phyloP scores from a whole-genome alignment of 2,329 filamentous ascomycete genomes.

The Orbilia ellipsospora region DNA sequence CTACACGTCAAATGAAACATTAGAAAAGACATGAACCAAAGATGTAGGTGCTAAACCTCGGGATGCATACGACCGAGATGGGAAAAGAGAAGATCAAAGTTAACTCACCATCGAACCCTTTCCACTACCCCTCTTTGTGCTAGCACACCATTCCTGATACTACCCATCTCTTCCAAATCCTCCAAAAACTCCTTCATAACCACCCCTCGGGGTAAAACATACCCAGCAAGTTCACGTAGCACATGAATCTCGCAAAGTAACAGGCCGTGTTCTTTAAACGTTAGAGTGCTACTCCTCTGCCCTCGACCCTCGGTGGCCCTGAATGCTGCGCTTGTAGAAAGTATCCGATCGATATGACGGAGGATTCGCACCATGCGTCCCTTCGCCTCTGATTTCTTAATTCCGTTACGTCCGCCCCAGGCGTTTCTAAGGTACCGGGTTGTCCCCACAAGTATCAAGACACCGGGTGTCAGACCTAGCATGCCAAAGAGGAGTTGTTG shows the following conservation, averaged over 20 bases:
- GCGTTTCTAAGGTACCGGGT: constrained; percentile 75
- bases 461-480: constrained; percentile 88
- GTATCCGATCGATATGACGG: constrained; percentile 85
- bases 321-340: constrained; percentile 64
- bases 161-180: constrained; percentile 85
- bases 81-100: constrained; percentile 1
- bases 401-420: constrained; percentile 74
- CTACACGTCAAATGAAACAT: constrained; percentile 16
- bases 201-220: constrained; percentile 74
- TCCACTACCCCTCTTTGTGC: constrained; percentile 82
- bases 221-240: constrained; percentile 75
- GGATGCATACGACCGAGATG: background rate
- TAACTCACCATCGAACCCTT: constrained; percentile 86
- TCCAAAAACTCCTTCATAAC: constrained; percentile 87
- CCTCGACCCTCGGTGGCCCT: constrained; percentile 62
- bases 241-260: constrained; percentile 90
- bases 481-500: constrained; percentile 99
- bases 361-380: constrained; percentile 80
- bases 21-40: background rate
- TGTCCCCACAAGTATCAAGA: constrained; percentile 83
- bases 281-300: constrained; percentile 68
- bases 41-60: background rate
- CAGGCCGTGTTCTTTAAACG: constrained; percentile 91
- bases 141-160: constrained; percentile 79
- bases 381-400: constrained; percentile 73